Percentiles rank a stretch among this genome's conserved stretches.
These are phyloP conservation scores for Corchorus capsularis DNA, from an alignment of 345 rosid species.

Conservation along the genomic window DNA sequence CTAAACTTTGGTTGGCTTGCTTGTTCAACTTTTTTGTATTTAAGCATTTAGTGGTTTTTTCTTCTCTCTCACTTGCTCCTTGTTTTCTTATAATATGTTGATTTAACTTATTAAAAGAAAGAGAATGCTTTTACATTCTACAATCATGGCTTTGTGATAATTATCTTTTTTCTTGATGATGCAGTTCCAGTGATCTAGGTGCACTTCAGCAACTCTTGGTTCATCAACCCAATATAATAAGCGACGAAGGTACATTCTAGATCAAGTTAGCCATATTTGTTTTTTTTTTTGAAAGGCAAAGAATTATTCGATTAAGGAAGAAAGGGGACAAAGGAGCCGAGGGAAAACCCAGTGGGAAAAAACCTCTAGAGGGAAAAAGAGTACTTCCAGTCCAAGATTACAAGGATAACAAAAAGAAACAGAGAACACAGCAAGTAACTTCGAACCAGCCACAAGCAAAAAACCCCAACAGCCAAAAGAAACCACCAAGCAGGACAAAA, in stretches of 20 bases:
- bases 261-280: too few species aligned
- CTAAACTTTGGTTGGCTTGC: not conserved
- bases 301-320: too few species aligned
- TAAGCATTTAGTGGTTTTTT: not conserved
- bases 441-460: too few species aligned
- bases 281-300: too few species aligned
- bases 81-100: not conserved
- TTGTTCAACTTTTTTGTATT: not conserved
- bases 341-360: too few species aligned
- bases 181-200: conserved; percentile 62
- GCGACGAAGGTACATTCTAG: conserved; percentile 66
- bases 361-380: too few species aligned
- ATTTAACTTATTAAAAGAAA: not conserved
- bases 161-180: conserved; percentile 12
- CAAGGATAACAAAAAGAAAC: too few species aligned
- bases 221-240: conserved; percentile 81
- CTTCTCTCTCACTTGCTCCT: not conserved
- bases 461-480: too few species aligned
- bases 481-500: too few species aligned
- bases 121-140: not conserved
- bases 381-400: too few species aligned
- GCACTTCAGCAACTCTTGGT: conserved; percentile 66
- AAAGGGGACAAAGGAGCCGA: too few species aligned
- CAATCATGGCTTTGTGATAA: not conserved
- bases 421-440: too few species aligned